Evolutionary conservation across 768 basidiomycete genomes (phyloP), one percentile per base, ranked within the genome.

Genomic region (Pleurotus tuoliensis): DNA sequence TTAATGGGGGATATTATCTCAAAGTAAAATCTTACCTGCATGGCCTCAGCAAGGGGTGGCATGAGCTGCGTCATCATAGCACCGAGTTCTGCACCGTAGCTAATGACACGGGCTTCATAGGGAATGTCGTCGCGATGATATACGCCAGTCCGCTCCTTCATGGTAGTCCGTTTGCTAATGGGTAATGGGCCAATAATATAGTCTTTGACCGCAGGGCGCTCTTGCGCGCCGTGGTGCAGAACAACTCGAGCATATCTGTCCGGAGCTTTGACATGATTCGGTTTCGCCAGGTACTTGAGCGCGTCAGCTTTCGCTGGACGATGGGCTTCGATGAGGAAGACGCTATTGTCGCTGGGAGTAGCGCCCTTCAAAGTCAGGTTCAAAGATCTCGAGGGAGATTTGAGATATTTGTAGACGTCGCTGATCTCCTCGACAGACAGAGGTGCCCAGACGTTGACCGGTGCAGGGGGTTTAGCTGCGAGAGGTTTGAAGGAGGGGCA

Each of bases 181-280:
- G 84, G 83, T 8, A 86, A 69, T 1, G 84, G 84, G 0, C 84
- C 84, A 16, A 86, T 75, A 9, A 84, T 68, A 61, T 83, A 83
- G 61, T 84, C 81, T 55, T 67, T 72, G 37, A 83, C 74, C 15
- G 67, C 63, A 5, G 81, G 81, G 9, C 67, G 69, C 3, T 59
- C 59, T 8, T 61, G 63, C 12, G 71, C 71, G 25, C 81, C 82
- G 63, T 81, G 76, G 57, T 81, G 76, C 51, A 86, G 69, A 30
- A 74, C 75, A n/a, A 80, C 80, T 52, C 76, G 71, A 4, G 83
- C 80, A 58, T 72, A 79, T 40, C 71, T 67, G 30, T 67, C 61
- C 0, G 80, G 81, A 1, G 66, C 61, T 8, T 52, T 30, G 24
- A n/a, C 3, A 0, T 59, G 30, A 34, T 34, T 49, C 11, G 75